Conservation (phyloP, 352 stramenopile species). For the Phytophthora rubi region DNA sequence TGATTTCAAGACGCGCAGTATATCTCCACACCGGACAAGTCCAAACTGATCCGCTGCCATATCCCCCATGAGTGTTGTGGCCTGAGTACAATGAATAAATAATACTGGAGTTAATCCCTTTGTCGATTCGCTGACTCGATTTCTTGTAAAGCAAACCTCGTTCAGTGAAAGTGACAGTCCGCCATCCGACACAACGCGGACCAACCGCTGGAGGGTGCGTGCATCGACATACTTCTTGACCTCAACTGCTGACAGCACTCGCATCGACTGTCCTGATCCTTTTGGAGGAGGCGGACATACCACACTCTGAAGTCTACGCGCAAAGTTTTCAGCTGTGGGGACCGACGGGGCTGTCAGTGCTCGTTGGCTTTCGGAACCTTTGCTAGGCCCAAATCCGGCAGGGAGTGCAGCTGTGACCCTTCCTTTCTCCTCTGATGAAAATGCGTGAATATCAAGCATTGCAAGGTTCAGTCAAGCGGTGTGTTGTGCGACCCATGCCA, state of each 20-base stretch:
- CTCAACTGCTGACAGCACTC: conserved; percentile 27
- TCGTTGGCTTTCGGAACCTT: background rate
- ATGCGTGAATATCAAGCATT: background rate
- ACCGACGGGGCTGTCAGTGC: background rate
- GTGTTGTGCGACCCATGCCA: background rate
- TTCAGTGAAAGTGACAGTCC: conserved; percentile 28
- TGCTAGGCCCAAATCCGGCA: background rate
- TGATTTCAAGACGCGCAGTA: conserved; percentile 53
- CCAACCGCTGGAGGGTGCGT: conserved; percentile 49
- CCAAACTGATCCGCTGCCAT: conserved; percentile 50
- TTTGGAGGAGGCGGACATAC: conserved; percentile 27
- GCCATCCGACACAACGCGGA: conserved; percentile 51
- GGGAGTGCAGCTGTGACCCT: background rate
- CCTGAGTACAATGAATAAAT: conserved; percentile 29
- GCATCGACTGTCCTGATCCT: conserved; percentile 20
- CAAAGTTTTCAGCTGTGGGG: conserved; percentile 32
- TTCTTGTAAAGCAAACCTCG: conserved; percentile 38
- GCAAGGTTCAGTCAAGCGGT: background rate
- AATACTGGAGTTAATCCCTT: background rate
- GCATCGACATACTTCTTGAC: conserved; percentile 46
- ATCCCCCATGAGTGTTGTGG: conserved; percentile 36
- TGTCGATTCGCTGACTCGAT: background rate
- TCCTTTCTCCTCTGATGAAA: conserved; percentile 16
- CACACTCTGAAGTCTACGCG: conserved; percentile 43
- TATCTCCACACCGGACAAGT: conserved; percentile 53